Base-by-base conservation (phyloP, 169 alveolate genomes). In the Plasmodium sp. region DNA sequence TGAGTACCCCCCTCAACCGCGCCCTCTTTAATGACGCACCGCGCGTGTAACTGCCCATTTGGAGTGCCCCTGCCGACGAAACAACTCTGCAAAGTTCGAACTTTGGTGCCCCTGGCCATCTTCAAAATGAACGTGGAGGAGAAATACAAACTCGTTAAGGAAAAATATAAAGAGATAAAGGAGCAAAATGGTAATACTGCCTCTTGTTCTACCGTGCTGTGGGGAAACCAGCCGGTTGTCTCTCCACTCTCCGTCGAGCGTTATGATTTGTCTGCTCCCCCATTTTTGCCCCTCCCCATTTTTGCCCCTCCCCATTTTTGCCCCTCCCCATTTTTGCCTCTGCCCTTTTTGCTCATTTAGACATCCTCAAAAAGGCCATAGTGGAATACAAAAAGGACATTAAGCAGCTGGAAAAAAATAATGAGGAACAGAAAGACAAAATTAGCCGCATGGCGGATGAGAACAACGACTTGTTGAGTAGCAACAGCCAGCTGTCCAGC, bases 141-240 rank as follows among this genome's bases (percentile, higher is more conserved):
- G 22, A 90, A 90, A 81, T 90, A 90, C 84, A 90, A 90, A 48
- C 74, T 90, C 1, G 45, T 90, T 79, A 90, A 90, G 71, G 94
- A 90, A 90, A 90, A 90, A 71, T 90, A 90, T 43, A 90, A 90
- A 81, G 94, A 90, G 51, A 67, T 90, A 90, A 90, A 90, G 39
- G 91, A 90, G 27, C 94, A 90, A 80, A 90, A 90, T 90, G 94
- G 94, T 90, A 90, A 90, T 77, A 90, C 80, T 77, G 56, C 31
- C 77, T 27, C 41, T 67, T 67, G n/a, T 67, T 67, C 77, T 67
- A 67, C 39, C n/a, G 7, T 18, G 77, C n/a, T 67, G n/a, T 9
- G 16, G 2, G 16, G 77, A 31, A 9, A 39, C 39, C 77, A 36
- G 2, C 51, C 10, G 62, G 62, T 39, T 39, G 62, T 18, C 45